Conservation (phyloP, 192 early-diverging fungal species). For the Pilobolus umbonatus region DNA sequence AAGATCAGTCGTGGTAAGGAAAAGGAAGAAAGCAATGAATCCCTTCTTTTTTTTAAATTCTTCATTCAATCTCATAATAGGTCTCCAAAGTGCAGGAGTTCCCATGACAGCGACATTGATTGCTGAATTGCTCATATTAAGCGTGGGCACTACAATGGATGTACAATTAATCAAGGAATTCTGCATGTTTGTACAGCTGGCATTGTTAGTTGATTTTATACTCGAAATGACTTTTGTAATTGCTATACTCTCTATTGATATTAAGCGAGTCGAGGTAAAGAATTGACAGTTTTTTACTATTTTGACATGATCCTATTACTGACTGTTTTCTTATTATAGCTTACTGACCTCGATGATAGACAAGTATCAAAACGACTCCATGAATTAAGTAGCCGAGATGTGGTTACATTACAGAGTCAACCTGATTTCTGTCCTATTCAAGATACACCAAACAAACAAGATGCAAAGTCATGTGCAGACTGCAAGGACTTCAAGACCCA, state of each 20-base stretch:
- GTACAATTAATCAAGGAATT: constrained; percentile 68
- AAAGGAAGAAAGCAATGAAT: background rate
- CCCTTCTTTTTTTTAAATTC: background rate
- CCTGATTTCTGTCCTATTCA: constrained; percentile 18
- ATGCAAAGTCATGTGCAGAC: constrained; percentile 12
- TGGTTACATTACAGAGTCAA: background rate
- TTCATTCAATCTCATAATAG: constrained; percentile 18
- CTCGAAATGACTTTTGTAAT: constrained; percentile 78
- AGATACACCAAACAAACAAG: constrained; percentile 3
- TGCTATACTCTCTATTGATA: constrained; percentile 77
- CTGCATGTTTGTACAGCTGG: constrained; percentile 61
- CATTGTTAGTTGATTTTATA: constrained; percentile 72
- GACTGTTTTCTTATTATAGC: constrained; percentile 10
- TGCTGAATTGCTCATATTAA: constrained; percentile 52
- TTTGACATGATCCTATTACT: background rate
- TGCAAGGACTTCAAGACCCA: constrained; percentile 34
- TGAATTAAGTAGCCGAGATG: constrained; percentile 13
- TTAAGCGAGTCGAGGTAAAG: constrained; percentile 67
- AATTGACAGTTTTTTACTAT: background rate
- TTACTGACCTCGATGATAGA: constrained; percentile 26
- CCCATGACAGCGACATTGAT: constrained; percentile 55
- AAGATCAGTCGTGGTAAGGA: constrained; percentile 56
- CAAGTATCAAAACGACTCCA: constrained; percentile 26
- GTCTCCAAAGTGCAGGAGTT: constrained; percentile 63
- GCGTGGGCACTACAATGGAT: constrained; percentile 52